phyloP scores from a whole-genome alignment of 2,329 filamentous ascomycete genomes.

The Ceratocystis destructans region DNA sequence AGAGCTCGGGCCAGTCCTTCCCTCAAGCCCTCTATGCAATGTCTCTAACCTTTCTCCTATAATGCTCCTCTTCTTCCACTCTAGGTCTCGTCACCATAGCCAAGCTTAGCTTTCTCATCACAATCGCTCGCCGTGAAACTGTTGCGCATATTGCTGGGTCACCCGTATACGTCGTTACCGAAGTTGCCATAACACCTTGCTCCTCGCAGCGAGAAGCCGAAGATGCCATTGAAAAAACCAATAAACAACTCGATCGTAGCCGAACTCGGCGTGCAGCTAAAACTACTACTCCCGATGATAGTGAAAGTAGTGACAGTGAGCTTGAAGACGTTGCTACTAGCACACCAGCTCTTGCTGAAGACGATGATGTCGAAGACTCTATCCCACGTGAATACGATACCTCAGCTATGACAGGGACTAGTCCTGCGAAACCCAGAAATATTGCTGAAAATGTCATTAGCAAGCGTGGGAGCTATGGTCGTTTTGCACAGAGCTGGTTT shows the following conservation, averaged over 20 bases:
- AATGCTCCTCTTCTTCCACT: background rate
- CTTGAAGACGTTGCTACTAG: slow-evolving; percentile 36
- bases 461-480: slow-evolving; percentile 68
- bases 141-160: slow-evolving; percentile 75
- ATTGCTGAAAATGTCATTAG: slow-evolving; percentile 82
- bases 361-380: slow-evolving; percentile 34
- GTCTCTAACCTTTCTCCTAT: background rate
- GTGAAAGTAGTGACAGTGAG: slow-evolving; percentile 21
- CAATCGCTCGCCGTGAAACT: slow-evolving; percentile 73
- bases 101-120: slow-evolving; percentile 67
- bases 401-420: slow-evolving; percentile 21
- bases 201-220: slow-evolving; percentile 61
- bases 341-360: slow-evolving; percentile 18
- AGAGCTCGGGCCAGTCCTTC: no score
- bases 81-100: slow-evolving; percentile 74
- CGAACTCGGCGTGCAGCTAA: background rate
- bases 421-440: slow-evolving; percentile 37
- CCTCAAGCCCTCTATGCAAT: no score
- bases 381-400: slow-evolving; percentile 26
- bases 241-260: slow-evolving; percentile 24
- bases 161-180: slow-evolving; percentile 74
- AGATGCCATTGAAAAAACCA: slow-evolving; percentile 53
- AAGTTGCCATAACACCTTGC: slow-evolving; percentile 81
- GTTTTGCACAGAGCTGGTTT: slow-evolving; percentile 87
- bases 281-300: background rate